These are phyloP conservation scores for Hypholoma fasciculare DNA, from an alignment of 768 basidiomycete genomes.

Conservation along the genomic window DNA sequence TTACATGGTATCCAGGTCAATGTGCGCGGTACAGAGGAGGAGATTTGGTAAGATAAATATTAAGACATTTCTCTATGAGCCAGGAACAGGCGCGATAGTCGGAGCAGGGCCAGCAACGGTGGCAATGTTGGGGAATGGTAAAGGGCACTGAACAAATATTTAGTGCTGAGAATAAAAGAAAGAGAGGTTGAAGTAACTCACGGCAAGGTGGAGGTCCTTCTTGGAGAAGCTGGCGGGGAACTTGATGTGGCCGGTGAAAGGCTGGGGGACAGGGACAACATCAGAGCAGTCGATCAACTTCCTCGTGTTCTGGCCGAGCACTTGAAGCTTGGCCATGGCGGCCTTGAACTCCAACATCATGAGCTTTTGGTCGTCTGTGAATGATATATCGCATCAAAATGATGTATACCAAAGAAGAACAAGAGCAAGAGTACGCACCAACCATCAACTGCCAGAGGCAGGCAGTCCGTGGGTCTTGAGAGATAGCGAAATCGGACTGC, in stretches of 20 bases:
- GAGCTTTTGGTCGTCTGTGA: slow-evolving; percentile 21
- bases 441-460: slow-evolving; percentile 24
- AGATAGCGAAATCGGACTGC: slow-evolving; percentile 22
- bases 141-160: slow-evolving; percentile 10
- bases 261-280: slow-evolving; percentile 20
- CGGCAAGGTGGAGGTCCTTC: slow-evolving; percentile 16
- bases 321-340: slow-evolving; percentile 35
- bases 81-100: slow-evolving; percentile 16
- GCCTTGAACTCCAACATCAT: slow-evolving; percentile 26
- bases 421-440: slow-evolving; percentile 4
- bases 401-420: background rate
- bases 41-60: too few relatives aligned
- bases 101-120: slow-evolving; percentile 22
- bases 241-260: slow-evolving; percentile 20
- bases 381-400: background rate
- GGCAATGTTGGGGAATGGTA: slow-evolving; percentile 18
- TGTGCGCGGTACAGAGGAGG: too few relatives aligned
- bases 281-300: slow-evolving; percentile 38
- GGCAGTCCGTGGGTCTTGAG: slow-evolving; percentile 23
- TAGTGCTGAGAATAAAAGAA: background rate
- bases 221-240: slow-evolving; percentile 21
- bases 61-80: background rate
- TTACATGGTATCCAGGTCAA: background rate
- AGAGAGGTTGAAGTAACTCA: background rate
- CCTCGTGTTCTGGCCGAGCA: slow-evolving; percentile 28